Evolutionary conservation across 306 rosid genomes (phyloP).

Genomic region (Prunus armeniaca): DNA sequence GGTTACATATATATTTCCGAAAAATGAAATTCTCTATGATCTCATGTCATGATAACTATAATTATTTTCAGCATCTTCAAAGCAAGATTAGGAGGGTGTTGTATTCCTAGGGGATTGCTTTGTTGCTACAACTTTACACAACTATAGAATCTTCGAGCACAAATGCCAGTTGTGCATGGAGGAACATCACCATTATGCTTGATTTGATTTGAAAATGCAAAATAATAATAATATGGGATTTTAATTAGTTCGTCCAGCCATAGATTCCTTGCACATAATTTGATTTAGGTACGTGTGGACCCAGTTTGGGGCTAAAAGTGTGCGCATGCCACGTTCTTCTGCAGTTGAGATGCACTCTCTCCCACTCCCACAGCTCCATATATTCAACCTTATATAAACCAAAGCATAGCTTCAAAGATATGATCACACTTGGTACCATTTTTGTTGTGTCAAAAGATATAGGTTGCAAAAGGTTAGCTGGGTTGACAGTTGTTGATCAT

Average conservation of each 20-base stretch:
- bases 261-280: background rate
- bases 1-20: background rate
- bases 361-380: background rate
- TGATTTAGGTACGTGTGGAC: background rate
- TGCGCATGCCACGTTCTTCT: conserved; percentile 11
- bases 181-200: background rate
- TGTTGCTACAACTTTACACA: background rate
- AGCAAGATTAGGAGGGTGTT: background rate
- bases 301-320: background rate
- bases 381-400: background rate
- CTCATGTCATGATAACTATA: background rate
- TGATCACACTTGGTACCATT: background rate
- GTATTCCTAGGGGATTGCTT: background rate
- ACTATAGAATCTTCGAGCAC: background rate
- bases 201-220: background rate
- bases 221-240: background rate
- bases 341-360: conserved; percentile 15
- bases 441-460: background rate
- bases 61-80: background rate
- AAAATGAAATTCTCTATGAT: background rate
- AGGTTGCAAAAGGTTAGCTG: background rate
- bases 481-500: no score
- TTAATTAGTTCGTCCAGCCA: background rate
- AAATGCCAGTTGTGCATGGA: background rate
- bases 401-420: background rate